Evolutionary conservation across 371 early-diverging fungal genomes (phyloP).

Genomic region (Mortierella sp.): DNA sequence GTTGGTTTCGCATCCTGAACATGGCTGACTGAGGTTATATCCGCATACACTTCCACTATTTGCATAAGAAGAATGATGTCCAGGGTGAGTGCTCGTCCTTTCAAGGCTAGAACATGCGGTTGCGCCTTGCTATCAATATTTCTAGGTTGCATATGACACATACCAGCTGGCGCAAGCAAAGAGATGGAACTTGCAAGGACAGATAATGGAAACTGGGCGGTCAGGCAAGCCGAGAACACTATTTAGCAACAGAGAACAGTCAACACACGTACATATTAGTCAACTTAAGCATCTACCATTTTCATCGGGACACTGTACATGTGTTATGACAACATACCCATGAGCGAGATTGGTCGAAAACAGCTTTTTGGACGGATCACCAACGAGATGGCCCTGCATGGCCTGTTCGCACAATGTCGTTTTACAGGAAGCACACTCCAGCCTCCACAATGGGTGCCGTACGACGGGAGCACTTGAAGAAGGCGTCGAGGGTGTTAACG

Average conservation of each 20-base stretch:
- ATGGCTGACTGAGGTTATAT: slow-evolving; percentile 54
- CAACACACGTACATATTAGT: not conserved
- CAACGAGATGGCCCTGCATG: slow-evolving; percentile 55
- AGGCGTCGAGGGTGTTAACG: slow-evolving; percentile 38
- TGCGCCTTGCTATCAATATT: too few relatives aligned
- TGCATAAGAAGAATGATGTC: not conserved
- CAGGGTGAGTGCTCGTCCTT: not conserved
- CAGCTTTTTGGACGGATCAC: slow-evolving; percentile 51
- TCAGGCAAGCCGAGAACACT: slow-evolving; percentile 54
- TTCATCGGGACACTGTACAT: not conserved
- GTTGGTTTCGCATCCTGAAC: slow-evolving; percentile 57
- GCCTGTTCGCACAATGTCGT: slow-evolving; percentile 54
- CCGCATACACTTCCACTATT: slow-evolving; percentile 50
- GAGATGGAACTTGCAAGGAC: slow-evolving; percentile 57
- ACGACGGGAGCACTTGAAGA: slow-evolving; percentile 34
- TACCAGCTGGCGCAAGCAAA: slow-evolving; percentile 59
- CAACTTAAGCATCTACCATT: not conserved
- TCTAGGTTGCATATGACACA: not conserved
- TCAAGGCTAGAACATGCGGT: not conserved
- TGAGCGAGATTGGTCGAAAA: slow-evolving; percentile 53
- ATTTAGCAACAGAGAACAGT: not conserved
- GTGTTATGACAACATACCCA: slow-evolving; percentile 25
- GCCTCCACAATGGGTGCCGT: slow-evolving; percentile 48
- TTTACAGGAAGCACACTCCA: slow-evolving; percentile 50
- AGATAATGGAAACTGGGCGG: slow-evolving; percentile 56